Percentiles rank a stretch among this genome's conserved stretches.
Evolutionary conservation across 2,329 filamentous ascomycete genomes (phyloP).

Genomic region (Cordyceps militaris): DNA sequence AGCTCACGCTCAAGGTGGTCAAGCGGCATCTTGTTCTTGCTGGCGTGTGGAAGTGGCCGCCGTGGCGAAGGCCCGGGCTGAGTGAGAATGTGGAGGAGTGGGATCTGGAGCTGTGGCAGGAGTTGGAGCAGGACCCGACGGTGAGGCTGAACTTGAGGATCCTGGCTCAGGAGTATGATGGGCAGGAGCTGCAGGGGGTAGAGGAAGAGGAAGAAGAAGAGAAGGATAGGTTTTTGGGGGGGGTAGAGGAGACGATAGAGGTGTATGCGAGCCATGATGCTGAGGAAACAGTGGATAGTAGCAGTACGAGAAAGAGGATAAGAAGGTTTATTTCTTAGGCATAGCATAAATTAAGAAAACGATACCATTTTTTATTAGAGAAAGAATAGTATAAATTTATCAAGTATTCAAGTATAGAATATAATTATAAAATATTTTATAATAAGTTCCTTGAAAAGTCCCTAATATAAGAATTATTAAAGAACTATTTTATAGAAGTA

Average conservation of each 20-base stretch:
- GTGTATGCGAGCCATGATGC: not conserved
- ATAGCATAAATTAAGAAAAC: constrained; percentile 10
- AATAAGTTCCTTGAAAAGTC: not conserved
- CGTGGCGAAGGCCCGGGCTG: constrained; percentile 29
- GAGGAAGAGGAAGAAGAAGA: constrained; percentile 20
- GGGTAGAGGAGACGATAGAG: constrained; percentile 1
- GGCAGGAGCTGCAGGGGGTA: constrained; percentile 19
- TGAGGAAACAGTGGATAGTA: not conserved
- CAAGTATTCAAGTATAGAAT: not conserved
- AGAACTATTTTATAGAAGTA: not conserved
- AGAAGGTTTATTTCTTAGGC: constrained; percentile 4
- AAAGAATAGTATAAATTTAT: not conserved
- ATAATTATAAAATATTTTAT: not conserved
- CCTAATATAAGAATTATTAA: not conserved
- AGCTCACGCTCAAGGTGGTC: constrained; percentile 50
- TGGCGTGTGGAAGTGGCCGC: constrained; percentile 42
- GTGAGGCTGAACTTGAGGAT: constrained; percentile 35
- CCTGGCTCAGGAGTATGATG: constrained; percentile 32
- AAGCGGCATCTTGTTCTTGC: constrained; percentile 40
- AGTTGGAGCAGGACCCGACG: constrained; percentile 45
- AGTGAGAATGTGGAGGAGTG: constrained; percentile 40
- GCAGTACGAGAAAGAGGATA: not conserved
- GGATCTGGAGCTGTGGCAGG: constrained; percentile 51
- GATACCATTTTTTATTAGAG: constrained; percentile 4
- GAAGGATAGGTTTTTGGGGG: not conserved